phyloP scores from a whole-genome alignment of 1,139 yeast genomes.

The Yueomyces sp. region DNA sequence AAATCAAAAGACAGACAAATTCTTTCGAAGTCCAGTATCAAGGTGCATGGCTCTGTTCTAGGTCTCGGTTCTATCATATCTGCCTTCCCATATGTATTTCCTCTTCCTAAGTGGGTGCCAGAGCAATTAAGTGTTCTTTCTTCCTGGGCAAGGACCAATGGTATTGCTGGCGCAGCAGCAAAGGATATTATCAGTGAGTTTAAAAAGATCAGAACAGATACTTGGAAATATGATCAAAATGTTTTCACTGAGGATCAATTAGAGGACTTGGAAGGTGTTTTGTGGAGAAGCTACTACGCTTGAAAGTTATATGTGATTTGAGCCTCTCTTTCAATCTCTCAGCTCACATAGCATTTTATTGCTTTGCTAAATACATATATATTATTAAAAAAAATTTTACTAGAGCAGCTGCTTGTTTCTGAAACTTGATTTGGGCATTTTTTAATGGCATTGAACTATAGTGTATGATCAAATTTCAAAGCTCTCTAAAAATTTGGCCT shows the following conservation, averaged over 20 bases:
- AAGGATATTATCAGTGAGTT: slow-evolving; percentile 73
- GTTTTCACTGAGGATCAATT: slow-evolving; percentile 69
- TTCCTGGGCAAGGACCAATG: slow-evolving; percentile 50
- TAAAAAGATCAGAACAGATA: slow-evolving; percentile 86
- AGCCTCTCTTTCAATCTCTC: not conserved
- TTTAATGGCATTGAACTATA: too few species aligned
- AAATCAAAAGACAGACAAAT: slow-evolving; percentile 24
- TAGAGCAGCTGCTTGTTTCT: too few species aligned
- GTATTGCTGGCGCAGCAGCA: slow-evolving; percentile 75
- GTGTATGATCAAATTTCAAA: not conserved
- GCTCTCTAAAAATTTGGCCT: slow-evolving; percentile 12
- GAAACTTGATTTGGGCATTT: too few species aligned
- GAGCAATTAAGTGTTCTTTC: slow-evolving; percentile 57
- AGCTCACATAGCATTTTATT: not conserved
- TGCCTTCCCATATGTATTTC: slow-evolving; percentile 85
- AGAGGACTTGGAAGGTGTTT: slow-evolving; percentile 87
- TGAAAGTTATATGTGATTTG: slow-evolving; percentile 18
- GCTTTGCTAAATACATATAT: too few species aligned
- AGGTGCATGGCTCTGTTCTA: slow-evolving; percentile 74
- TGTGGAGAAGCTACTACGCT: slow-evolving; percentile 87
- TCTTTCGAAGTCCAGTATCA: slow-evolving; percentile 33
- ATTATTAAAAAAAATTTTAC: too few species aligned
- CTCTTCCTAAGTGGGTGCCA: slow-evolving; percentile 90
- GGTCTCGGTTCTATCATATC: slow-evolving; percentile 83
- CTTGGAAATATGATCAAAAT: slow-evolving; percentile 86